Percentiles rank a stretch among this genome's conserved stretches.
phyloP scores from a whole-genome alignment of 1,284 basidiomycete genomes.

The Ustilago trichophora region DNA sequence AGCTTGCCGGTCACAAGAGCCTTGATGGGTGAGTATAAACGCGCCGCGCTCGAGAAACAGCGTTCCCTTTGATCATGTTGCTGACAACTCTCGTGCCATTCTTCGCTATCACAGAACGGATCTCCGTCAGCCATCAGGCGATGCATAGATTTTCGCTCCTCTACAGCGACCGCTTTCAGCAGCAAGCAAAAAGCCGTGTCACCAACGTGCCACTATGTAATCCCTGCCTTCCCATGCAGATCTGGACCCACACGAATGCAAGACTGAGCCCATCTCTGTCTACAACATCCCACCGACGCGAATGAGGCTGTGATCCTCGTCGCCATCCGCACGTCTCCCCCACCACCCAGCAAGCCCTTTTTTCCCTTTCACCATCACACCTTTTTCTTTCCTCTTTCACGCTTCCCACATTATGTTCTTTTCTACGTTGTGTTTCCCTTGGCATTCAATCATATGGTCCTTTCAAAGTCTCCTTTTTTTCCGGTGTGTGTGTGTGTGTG shows the following conservation, averaged over 20 bases:
- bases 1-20: slow-evolving; percentile 66
- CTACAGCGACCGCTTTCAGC: too few species aligned
- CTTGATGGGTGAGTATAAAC: slow-evolving; percentile 39
- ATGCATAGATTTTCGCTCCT: slow-evolving; percentile 17
- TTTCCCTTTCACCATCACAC: background rate
- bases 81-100: background rate
- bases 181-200: too few species aligned
- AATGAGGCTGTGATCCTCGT: too few species aligned
- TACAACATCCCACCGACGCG: too few species aligned
- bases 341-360: background rate
- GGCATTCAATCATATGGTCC: slow-evolving; percentile 6
- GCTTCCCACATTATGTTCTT: background rate
- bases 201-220: too few species aligned
- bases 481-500: too few species aligned
- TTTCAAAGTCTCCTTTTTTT: background rate
- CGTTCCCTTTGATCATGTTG: background rate
- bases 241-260: too few species aligned
- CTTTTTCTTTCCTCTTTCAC: background rate
- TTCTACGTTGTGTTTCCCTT: background rate
- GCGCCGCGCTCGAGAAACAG: too few species aligned
- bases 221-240: too few species aligned
- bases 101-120: slow-evolving; percentile 9
- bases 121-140: slow-evolving; percentile 26
- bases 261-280: too few species aligned
- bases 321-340: too few species aligned